Conservation (phyloP, 2,329 filamentous ascomycete species). For the Paraphoma chrysanthemicola region DNA sequence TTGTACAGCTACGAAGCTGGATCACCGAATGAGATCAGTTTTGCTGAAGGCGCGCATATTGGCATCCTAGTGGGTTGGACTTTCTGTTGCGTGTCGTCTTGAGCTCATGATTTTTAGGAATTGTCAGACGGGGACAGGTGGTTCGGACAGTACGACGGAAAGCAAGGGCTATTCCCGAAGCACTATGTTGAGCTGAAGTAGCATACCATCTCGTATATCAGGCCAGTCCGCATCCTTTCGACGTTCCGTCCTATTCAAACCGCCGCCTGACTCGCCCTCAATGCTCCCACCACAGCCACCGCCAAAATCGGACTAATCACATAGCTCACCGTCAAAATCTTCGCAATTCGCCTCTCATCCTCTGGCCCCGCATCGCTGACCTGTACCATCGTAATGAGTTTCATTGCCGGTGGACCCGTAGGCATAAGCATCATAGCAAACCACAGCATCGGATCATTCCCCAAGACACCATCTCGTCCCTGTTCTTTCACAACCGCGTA, state of each 20-base stretch:
- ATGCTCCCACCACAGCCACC: conserved; percentile 40
- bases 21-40: no score
- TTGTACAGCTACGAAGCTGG: no score
- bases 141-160: no score
- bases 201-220: no score
- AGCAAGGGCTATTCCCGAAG: no score
- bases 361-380: conserved; percentile 49
- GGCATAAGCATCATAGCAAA: conserved; percentile 69
- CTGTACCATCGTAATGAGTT: conserved; percentile 60
- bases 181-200: no score
- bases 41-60: no score
- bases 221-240: no score
- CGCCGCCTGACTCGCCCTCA: conserved; percentile 35
- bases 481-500: conserved; percentile 60
- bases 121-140: no score
- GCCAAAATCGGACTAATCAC: conserved; percentile 39
- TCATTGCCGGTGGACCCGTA: conserved; percentile 61
- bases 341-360: conserved; percentile 61
- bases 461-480: conserved; percentile 54
- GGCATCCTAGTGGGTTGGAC: no score
- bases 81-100: no score
- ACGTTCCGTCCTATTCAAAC: neutral
- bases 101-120: no score
- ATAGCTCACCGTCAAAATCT: conserved; percentile 53
- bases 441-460: conserved; percentile 68